Evolutionary conservation across 768 basidiomycete genomes (phyloP).

Genomic region (Boletus sp.): DNA sequence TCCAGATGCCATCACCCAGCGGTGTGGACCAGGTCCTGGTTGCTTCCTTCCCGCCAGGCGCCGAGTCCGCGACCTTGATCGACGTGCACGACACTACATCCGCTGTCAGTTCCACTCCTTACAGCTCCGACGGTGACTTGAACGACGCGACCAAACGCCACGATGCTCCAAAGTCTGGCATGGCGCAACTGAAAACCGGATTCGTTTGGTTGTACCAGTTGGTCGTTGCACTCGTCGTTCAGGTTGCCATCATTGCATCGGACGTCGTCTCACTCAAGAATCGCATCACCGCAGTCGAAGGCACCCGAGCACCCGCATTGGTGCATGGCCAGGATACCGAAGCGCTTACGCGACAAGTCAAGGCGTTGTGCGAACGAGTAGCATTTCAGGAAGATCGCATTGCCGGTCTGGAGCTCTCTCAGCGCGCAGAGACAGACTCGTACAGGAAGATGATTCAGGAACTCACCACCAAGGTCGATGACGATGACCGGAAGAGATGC

Average conservation of each 20-base stretch:
- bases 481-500: constrained; percentile 1
- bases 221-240: constrained; percentile 1
- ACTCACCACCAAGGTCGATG: constrained; percentile 11
- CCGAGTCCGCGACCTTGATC: background rate
- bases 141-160: background rate
- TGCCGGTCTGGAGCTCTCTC: constrained; percentile 5
- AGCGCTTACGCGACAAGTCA: constrained; percentile 8
- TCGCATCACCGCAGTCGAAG: constrained; percentile 18
- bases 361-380: constrained; percentile 5
- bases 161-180: background rate
- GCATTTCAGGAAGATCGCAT: constrained; percentile 16
- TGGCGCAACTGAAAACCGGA: background rate
- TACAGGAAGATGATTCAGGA: constrained; percentile 8
- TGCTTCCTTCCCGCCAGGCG: background rate
- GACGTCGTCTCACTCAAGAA: constrained; percentile 17
- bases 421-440: background rate
- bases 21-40: background rate
- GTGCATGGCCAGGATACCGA: background rate
- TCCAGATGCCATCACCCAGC: background rate
- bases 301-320: background rate
- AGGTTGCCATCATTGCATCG: constrained; percentile 4
- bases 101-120: background rate
- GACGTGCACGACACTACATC: background rate
- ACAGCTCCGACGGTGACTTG: background rate
- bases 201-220: constrained; percentile 10